Evolutionary conservation across 495 filamentous ascomycete genomes (phyloP).

Genomic region (Penicillium coffeae): DNA sequence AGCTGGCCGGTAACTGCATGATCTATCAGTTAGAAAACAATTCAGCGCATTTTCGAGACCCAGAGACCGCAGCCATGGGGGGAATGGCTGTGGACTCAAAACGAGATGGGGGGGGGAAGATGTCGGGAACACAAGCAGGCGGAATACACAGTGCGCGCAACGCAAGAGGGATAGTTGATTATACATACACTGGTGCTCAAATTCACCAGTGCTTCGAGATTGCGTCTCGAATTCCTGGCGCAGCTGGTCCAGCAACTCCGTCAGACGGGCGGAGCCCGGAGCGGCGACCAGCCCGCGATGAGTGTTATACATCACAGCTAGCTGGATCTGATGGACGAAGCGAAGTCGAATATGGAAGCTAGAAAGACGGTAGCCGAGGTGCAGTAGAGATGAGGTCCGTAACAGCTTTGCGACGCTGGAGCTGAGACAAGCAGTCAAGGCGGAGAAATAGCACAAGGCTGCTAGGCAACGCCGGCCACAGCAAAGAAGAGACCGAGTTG

Average conservation of each 20-base stretch:
- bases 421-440: background rate
- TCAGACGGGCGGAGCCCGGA: constrained; percentile 67
- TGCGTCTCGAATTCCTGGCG: constrained; percentile 87
- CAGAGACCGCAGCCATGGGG: constrained; percentile 11
- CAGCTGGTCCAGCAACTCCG: constrained; percentile 86
- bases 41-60: constrained; percentile 27
- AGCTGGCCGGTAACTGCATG: constrained; percentile 75
- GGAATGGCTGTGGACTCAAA: constrained; percentile 13
- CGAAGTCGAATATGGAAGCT: no score
- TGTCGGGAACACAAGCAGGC: background rate
- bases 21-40: constrained; percentile 29
- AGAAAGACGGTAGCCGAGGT: no score
- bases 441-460: constrained; percentile 18
- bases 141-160: background rate
- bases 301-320: constrained; percentile 74
- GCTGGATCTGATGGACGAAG: background rate
- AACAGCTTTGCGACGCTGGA: background rate
- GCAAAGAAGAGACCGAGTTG: background rate
- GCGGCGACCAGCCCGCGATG: constrained; percentile 78
- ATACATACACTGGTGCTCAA: constrained; percentile 84
- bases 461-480: constrained; percentile 18
- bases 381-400: no score
- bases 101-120: background rate
- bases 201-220: constrained; percentile 68
- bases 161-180: background rate